Base-by-base conservation (phyloP, 352 stramenopile species). In the Phytophthora cryptogea region DNA sequence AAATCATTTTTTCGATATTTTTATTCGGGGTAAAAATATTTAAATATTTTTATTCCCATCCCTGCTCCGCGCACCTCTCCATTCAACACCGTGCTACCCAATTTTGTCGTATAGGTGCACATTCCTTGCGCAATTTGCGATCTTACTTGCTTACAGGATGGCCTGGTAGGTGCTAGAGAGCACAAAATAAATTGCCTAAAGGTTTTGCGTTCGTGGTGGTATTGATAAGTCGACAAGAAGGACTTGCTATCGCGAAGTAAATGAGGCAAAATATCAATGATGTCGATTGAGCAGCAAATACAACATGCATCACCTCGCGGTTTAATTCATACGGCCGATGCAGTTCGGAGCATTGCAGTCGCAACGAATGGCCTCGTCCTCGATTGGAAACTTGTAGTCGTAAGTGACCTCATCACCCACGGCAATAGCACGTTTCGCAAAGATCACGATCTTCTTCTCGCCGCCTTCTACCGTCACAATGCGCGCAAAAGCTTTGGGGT, bases 361-460 rank as follows among this genome's bases (percentile, higher is more conserved):
- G 54, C 93, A 98, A 9, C 78, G 84, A 32, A 98, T 89, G 13
- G 89, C 94, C 54, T 97, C 91, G 71, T 98, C 95, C 73, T 98
- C 96, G 50, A 98, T 96, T 16, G 94, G 94, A 68, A 98, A 98
- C 70, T 98, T 98, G 83, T 98, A 98, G 60, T 98, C 92, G 70
- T 98, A 98, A 33, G 90, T 98, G 44, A 98, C 91, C 62, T 98
- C 95, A 59, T 98, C 94, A 9, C 93, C 94, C 28, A 80, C 77
- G 3, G 91, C 80, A 63, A 98, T 97, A 14, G 94, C 79, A 49
- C 77, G 71, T 55, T 96, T 96, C 7, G 93, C 90, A 64, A 98
- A 98, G 36, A 98, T 97, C 43, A 98, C 89, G 40, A 98, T 98
- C 68, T 98, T 98, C 66, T 98, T 97, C 45, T 97, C 87, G 30